These are phyloP conservation scores for Poteriospumella lacustris DNA, from an alignment of 108 stramenopile genomes.

Conservation along the genomic window DNA sequence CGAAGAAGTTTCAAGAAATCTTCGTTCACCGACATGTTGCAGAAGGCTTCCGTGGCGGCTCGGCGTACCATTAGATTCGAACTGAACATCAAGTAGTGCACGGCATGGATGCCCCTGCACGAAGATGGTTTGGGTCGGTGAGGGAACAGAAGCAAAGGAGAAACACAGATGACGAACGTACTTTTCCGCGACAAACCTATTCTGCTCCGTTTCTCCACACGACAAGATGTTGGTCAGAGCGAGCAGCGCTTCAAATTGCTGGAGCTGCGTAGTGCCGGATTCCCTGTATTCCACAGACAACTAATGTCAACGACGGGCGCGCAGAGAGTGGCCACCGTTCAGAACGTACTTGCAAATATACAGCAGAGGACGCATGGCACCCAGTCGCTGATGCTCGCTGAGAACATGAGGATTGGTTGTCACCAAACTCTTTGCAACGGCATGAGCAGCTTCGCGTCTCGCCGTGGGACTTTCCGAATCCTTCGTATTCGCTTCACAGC, in stretches of 20 bases:
- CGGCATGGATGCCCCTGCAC: conserved; percentile 39
- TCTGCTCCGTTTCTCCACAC: conserved; percentile 76
- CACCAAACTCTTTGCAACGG: conserved; percentile 84
- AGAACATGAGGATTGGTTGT: conserved; percentile 84
- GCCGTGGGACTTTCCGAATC: background rate
- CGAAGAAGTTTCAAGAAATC: conserved; percentile 65
- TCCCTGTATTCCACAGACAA: conserved; percentile 64
- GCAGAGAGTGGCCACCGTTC: background rate
- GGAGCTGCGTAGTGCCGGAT: conserved; percentile 73
- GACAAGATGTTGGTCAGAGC: conserved; percentile 84
- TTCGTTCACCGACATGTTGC: conserved; percentile 77
- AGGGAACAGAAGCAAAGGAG: background rate
- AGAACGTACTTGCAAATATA: conserved; percentile 6
- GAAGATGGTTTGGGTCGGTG: background rate
- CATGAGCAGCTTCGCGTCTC: conserved; percentile 69
- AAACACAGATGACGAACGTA: conserved; percentile 44
- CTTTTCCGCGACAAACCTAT: conserved; percentile 71
- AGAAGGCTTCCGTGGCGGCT: conserved; percentile 88
- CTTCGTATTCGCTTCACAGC: background rate
- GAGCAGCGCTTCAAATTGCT: conserved; percentile 86
- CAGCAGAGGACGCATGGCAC: conserved; percentile 50
- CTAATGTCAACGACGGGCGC: background rate
- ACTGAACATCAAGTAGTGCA: conserved; percentile 84
- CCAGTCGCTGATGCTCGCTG: conserved; percentile 76
- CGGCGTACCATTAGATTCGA: conserved; percentile 86